A percentile compares a stretch with the other conserved stretches of the same genome.
phyloP scores from a whole-genome alignment of 2,329 filamentous ascomycete genomes.

The Trichoderma afroharzianum region DNA sequence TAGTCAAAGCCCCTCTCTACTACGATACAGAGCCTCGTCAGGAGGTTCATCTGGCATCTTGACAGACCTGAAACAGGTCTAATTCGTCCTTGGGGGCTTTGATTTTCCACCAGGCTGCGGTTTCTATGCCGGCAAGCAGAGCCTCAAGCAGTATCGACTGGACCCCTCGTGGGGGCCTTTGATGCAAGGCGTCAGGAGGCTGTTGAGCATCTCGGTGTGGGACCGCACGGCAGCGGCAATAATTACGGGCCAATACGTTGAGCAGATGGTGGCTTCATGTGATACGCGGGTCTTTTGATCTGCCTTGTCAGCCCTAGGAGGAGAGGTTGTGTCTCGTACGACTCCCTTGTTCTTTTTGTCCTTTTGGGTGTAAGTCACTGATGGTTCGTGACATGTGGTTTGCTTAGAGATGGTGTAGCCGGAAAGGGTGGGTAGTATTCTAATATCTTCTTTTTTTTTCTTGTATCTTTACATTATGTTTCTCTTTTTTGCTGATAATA shows the following conservation, averaged over 20 bases:
- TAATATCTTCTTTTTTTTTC: not conserved
- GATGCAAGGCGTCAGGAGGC: not conserved
- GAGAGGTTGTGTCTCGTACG: not conserved
- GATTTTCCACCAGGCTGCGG: not conserved
- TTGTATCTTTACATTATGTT: not conserved
- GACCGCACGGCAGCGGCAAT: not conserved
- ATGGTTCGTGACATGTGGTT: not conserved
- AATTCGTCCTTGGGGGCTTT: not conserved
- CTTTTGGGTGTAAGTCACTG: not conserved
- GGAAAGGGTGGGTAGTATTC: not conserved
- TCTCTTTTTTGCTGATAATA: not conserved
- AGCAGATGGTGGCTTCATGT: not conserved
- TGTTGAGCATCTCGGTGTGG: not conserved
- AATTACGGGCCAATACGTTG: not conserved
- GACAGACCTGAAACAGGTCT: not conserved
- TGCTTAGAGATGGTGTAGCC: not conserved
- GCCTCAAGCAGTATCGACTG: not conserved
- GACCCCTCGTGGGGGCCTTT: not conserved
- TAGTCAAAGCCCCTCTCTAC: not conserved
- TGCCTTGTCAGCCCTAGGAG: constrained; percentile 14
- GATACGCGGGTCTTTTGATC: not conserved
- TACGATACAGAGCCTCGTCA: not conserved
- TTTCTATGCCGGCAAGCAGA: not conserved
- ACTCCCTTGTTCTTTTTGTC: not conserved
- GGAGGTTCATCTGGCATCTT: not conserved